Evolutionary conservation across 2,329 filamentous ascomycete genomes (phyloP).

Genomic region (Purpureocillium lavendulum): DNA sequence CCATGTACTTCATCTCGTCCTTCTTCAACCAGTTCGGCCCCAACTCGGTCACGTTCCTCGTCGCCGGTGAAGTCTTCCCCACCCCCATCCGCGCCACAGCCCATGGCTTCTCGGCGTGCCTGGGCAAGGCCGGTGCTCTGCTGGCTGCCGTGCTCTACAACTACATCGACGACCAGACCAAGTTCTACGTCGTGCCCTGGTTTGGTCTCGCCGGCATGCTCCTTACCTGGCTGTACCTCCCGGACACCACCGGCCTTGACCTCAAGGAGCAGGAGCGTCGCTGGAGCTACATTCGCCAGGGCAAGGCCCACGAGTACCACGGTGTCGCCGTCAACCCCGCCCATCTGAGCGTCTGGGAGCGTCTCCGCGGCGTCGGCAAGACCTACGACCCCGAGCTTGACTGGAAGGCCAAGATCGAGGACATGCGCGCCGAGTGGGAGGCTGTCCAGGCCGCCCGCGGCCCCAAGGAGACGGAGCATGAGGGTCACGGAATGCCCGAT

Average conservation of each 20-base stretch:
- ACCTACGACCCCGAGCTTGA: constrained; percentile 76
- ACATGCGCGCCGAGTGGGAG: constrained; percentile 63
- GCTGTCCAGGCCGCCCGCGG: constrained; percentile 36
- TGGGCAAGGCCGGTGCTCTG: constrained; percentile 83
- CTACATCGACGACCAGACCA: constrained; percentile 78
- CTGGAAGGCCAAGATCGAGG: constrained; percentile 74
- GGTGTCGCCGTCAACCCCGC: constrained; percentile 85
- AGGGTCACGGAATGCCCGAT: constrained; percentile 27
- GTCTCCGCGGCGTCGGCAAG: constrained; percentile 68
- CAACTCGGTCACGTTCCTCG: constrained; percentile 93
- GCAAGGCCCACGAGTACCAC: constrained; percentile 76
- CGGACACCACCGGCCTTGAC: constrained; percentile 94
- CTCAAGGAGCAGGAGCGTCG: constrained; percentile 95
- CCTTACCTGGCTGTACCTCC: constrained; percentile 76
- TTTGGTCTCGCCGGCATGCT: constrained; percentile 84
- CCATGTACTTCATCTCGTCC: constrained; percentile 95
- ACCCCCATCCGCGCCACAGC: constrained; percentile 88
- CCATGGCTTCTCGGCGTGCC: constrained; percentile 88
- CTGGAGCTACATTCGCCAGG: constrained; percentile 78
- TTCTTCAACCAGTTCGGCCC: constrained; percentile 99
- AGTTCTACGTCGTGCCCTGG: constrained; percentile 92
- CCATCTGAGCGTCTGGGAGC: constrained; percentile 85
- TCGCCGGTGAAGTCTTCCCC: constrained; percentile 93
- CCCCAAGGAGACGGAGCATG: constrained; percentile 38
- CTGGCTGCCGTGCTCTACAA: constrained; percentile 86